phyloP scores from a whole-genome alignment of 148 eudicot species.

The Camellia japonica region DNA sequence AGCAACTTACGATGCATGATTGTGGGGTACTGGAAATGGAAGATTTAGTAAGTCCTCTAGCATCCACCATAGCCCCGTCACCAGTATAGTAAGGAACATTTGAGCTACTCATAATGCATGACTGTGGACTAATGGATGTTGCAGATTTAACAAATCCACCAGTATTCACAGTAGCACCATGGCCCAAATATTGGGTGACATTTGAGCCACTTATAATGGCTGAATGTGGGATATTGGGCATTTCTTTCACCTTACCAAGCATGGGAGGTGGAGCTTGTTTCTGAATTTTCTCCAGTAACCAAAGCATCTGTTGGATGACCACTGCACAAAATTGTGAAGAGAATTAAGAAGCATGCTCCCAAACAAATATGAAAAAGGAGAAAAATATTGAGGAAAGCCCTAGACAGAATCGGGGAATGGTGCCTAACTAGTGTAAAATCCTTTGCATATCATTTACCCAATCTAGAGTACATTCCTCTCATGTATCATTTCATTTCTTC shows the following conservation, averaged over 20 bases:
- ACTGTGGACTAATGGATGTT: conserved; percentile 24
- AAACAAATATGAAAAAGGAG: not conserved
- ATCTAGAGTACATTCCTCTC: not conserved
- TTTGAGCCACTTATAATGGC: conserved; percentile 22
- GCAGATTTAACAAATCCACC: conserved; percentile 5
- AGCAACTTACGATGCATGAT: conserved; percentile 29
- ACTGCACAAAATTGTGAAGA: conserved; percentile 32
- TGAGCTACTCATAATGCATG: conserved; percentile 25
- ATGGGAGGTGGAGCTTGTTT: conserved; percentile 29
- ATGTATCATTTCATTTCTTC: not conserved
- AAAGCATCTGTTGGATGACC: conserved; percentile 56
- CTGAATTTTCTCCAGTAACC: conserved; percentile 32
- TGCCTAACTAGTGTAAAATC: not conserved
- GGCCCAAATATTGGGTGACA: conserved; percentile 17
- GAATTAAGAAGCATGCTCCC: not conserved
- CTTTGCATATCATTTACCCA: not conserved
- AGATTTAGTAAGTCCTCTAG: conserved; percentile 9
- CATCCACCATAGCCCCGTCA: not conserved
- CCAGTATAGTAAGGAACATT: conserved; percentile 15
- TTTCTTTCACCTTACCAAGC: conserved; percentile 19
- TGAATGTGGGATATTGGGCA: conserved; percentile 27
- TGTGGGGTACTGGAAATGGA: conserved; percentile 27
- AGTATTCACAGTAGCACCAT: not conserved
- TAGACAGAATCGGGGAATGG: not conserved
- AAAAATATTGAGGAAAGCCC: no score